Evolutionary conservation across 75 land plant species (phyloP).

Genomic region (Cryptomeria japonica): DNA sequence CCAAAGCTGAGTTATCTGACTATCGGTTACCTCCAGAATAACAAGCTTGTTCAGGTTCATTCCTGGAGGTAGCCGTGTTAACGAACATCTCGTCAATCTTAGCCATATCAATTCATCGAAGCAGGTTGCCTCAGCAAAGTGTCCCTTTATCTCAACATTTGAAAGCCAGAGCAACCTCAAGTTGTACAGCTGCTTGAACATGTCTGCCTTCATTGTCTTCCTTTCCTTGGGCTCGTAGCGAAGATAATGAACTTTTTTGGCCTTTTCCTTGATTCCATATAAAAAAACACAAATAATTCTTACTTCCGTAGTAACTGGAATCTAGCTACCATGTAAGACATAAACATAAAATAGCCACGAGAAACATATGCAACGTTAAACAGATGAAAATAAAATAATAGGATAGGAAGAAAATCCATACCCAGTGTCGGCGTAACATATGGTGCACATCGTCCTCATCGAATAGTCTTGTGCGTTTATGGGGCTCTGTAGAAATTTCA

Average conservation of each 20-base stretch:
- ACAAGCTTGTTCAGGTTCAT: neutral
- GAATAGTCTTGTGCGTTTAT: neutral
- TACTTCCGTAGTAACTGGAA: neutral
- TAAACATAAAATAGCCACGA: too few species aligned
- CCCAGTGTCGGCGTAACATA: neutral
- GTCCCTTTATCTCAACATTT: neutral
- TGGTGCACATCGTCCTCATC: neutral
- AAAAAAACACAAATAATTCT: neutral
- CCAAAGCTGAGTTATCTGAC: neutral
- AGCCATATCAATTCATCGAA: neutral
- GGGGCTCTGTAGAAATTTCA: neutral
- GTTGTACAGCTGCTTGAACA: neutral
- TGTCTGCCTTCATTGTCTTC: neutral
- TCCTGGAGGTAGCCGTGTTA: neutral
- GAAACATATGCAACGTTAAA: neutral
- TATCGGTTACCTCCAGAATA: neutral
- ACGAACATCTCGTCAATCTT: neutral
- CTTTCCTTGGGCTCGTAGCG: neutral
- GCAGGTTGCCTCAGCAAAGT: neutral
- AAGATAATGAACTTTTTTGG: neutral
- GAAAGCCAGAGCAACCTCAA: neutral
- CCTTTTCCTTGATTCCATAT: neutral
- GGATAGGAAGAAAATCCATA: neutral
- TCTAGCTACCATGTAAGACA: neutral
- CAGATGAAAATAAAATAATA: neutral